Conservation (phyloP, 371 early-diverging fungal species). For the Haplosporangium sp. region DNA sequence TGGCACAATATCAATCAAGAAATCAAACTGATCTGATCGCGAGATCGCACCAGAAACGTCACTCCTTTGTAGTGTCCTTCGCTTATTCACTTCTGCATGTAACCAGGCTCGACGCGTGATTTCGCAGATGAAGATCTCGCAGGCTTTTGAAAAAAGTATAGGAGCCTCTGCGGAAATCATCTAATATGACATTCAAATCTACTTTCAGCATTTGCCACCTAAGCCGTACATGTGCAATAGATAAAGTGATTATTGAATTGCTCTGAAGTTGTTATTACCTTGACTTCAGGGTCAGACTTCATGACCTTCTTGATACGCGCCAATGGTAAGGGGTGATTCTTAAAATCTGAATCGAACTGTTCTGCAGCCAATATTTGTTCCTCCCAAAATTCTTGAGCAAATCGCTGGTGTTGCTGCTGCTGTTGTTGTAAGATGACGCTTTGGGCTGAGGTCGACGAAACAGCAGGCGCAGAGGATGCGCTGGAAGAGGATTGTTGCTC, state of each 20-base stretch:
- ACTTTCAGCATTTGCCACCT: too few relatives aligned
- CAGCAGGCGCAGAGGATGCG: conserved; percentile 11
- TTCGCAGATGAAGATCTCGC: conserved; percentile 94
- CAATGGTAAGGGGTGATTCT: conserved; percentile 86
- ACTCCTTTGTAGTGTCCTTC: conserved; percentile 89
- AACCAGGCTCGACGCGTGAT: conserved; percentile 94
- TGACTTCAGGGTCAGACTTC: conserved; percentile 95
- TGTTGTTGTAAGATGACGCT: conserved; percentile 18
- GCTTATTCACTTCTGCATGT: conserved; percentile 92
- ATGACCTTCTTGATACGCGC: conserved; percentile 96
- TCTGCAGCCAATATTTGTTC: conserved; percentile 64
- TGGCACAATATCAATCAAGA: conserved; percentile 92
- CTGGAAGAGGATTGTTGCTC: conserved; percentile 11
- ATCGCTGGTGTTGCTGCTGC: conserved; percentile 47
- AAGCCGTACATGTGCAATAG: neutral
- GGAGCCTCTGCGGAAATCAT: conserved; percentile 83
- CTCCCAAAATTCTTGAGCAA: conserved; percentile 65
- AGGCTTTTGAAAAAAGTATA: conserved; percentile 64
- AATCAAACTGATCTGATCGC: conserved; percentile 91
- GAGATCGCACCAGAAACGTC: conserved; percentile 87
- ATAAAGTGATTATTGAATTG: neutral
- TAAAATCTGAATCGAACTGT: conserved; percentile 76
- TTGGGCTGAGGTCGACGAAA: conserved; percentile 14
- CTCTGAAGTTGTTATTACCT: conserved; percentile 38
- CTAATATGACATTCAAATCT: conserved; percentile 6